phyloP scores from a whole-genome alignment of 768 basidiomycete species.

The Boletellus sp. region DNA sequence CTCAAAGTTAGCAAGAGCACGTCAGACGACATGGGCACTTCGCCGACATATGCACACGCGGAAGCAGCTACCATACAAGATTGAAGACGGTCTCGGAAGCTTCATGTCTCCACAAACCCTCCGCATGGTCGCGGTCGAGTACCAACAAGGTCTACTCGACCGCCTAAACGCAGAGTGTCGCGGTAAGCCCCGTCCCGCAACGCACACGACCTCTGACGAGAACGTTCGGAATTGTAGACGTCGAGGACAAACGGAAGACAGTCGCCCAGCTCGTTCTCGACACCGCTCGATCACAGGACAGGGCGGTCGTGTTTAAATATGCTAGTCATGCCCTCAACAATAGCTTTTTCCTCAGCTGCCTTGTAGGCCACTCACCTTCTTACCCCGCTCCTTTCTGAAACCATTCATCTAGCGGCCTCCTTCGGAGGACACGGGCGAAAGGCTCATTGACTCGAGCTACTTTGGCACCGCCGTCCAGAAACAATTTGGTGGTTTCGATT shows the following conservation, averaged over 20 bases:
- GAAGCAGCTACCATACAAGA: constrained; percentile 56
- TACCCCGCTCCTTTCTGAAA: not conserved
- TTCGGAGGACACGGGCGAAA: constrained; percentile 20
- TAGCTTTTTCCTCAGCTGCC: constrained; percentile 83
- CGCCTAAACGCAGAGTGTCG: constrained; percentile 71
- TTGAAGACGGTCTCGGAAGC: constrained; percentile 69
- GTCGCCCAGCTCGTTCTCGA: constrained; percentile 72
- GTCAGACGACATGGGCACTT: constrained; percentile 15
- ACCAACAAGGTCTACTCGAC: constrained; percentile 79
- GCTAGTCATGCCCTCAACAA: constrained; percentile 93
- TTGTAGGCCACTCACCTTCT: constrained; percentile 52
- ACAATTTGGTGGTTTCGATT: constrained; percentile 60
- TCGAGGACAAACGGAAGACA: constrained; percentile 49
- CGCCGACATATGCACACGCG: constrained; percentile 47
- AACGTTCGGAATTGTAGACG: constrained; percentile 37
- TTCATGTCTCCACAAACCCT: constrained; percentile 77
- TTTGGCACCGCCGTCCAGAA: constrained; percentile 22
- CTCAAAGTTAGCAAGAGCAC: constrained; percentile 11
- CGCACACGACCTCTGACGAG: not conserved
- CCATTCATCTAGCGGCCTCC: constrained; percentile 32
- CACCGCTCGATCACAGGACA: constrained; percentile 53
- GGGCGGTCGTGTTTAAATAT: constrained; percentile 81
- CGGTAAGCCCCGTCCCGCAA: constrained; percentile 44
- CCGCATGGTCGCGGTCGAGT: constrained; percentile 71
- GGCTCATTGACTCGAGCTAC: constrained; percentile 9